Conservation (phyloP, 441 rosid species). For the Eutrema salsugineum region DNA sequence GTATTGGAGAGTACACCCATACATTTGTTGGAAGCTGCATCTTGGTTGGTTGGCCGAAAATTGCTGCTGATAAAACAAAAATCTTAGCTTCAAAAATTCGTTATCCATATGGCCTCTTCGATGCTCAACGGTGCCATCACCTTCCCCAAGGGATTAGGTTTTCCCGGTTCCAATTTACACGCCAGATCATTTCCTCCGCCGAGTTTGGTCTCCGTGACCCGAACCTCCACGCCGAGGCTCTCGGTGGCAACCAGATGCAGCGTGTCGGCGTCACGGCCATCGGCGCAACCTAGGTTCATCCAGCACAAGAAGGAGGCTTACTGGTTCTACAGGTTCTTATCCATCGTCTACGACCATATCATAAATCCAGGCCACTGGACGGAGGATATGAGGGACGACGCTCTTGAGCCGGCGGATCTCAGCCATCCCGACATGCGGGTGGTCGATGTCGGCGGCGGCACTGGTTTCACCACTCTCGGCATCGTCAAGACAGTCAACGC, state of each 20-base stretch:
- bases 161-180: slow-evolving; percentile 43
- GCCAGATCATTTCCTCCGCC: slow-evolving; percentile 36
- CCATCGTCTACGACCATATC: slow-evolving; percentile 88
- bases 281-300: slow-evolving; percentile 95
- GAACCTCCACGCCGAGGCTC: slow-evolving; percentile 27
- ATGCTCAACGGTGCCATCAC: slow-evolving; percentile 63
- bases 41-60: too few relatives aligned
- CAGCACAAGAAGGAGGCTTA: slow-evolving; percentile 98
- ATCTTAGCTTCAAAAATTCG: neutral
- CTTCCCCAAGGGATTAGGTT: slow-evolving; percentile 35
- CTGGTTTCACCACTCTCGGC: slow-evolving; percentile 92
- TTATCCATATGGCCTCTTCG: slow-evolving; percentile 59
- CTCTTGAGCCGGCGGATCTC: slow-evolving; percentile 94
- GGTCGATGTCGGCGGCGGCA: slow-evolving; percentile 97
- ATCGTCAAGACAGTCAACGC: slow-evolving; percentile 94
- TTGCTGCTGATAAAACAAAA: neutral
- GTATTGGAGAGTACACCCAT: neutral
- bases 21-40: too few relatives aligned
- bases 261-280: slow-evolving; percentile 71
- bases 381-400: slow-evolving; percentile 97
- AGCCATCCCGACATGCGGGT: slow-evolving; percentile 62
- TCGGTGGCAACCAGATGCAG: slow-evolving; percentile 49
- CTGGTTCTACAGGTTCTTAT: slow-evolving; percentile 95
- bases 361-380: slow-evolving; percentile 95
- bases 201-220: slow-evolving; percentile 32